These are phyloP conservation scores for Neurospora sp. DNA, from an alignment of 495 filamentous ascomycete genomes.

Conservation along the genomic window DNA sequence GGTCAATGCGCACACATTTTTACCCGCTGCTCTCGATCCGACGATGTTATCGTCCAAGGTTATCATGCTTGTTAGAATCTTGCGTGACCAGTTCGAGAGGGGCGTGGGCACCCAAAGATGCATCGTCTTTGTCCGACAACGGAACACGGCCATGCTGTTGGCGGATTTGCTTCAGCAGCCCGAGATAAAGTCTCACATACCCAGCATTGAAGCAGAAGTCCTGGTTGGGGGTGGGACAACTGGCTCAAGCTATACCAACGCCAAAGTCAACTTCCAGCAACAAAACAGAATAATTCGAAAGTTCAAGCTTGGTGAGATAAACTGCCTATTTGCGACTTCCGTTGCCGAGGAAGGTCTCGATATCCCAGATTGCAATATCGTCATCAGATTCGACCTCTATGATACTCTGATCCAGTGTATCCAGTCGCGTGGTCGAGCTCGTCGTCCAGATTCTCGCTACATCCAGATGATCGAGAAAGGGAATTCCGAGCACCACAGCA, in stretches of 20 bases:
- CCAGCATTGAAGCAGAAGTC: conserved; percentile 51
- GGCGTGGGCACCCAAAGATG: conserved; percentile 52
- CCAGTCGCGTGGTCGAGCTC: conserved; percentile 85
- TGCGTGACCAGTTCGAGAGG: conserved; percentile 47
- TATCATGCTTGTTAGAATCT: conserved; percentile 43
- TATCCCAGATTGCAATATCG: conserved; percentile 88
- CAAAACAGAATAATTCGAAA: conserved; percentile 68
- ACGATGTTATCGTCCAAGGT: conserved; percentile 65
- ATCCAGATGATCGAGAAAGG: conserved; percentile 68
- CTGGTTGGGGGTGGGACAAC: conserved; percentile 34
- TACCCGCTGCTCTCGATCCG: conserved; percentile 28
- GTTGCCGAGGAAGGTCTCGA: conserved; percentile 94
- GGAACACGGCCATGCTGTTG: conserved; percentile 69
- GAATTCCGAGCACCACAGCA: conserved; percentile 49
- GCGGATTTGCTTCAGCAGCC: conserved; percentile 49
- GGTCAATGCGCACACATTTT: conserved; percentile 41
- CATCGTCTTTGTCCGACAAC: conserved; percentile 76
- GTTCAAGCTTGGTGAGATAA: conserved; percentile 72
- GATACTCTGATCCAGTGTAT: conserved; percentile 89
- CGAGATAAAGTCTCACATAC: conserved; percentile 35
- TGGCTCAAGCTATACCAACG: conserved; percentile 16
- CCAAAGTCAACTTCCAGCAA: conserved; percentile 53
- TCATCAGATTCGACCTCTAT: conserved; percentile 87
- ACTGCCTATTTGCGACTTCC: conserved; percentile 86
- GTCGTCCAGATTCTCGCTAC: conserved; percentile 67